Base-by-base conservation (phyloP, 495 filamentous ascomycete species). In the Lasiosphaeris hirsuta region DNA sequence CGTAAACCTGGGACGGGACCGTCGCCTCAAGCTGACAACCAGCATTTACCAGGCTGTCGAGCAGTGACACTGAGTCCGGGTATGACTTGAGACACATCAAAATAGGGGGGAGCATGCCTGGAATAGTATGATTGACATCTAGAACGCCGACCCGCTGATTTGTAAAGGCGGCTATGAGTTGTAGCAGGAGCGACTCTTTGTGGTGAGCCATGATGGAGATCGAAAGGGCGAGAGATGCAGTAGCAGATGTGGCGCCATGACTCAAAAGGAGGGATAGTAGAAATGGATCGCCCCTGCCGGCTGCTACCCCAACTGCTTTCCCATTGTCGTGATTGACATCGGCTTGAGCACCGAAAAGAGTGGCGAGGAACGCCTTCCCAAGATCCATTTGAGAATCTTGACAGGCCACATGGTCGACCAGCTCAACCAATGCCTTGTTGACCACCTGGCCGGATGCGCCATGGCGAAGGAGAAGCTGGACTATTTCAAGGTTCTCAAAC, bases 311-410 rank as follows among this genome's bases (percentile, higher is more conserved):
- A 36, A 77, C 39, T 2, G 65, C 70, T 58, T 75, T 74, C 6
- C 75, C 75, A 45, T 70, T 62, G 18, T 78, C 73, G 50, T 71
- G 65, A 51, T 77, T 75, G 39, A 75, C 69, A 55, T 76, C 69
- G 10, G 67, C 74, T 1, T 66, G 65, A 9, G 71, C 54, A 4
- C 64, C 69, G 18, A 78, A 67, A 13, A 78, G 59, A 4, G 67
- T 49, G 37, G 69, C 64, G n/a, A 72, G 50, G 10, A 77, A 62
- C 7, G 60, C 50, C 36, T 64, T 63, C 2, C 69, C 70, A 3
- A 77, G 7, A 15, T 68, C 48, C 5, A 54, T 60, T 14, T 62
- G 56, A 1, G 64, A 44, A 11, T 63, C 51, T 15, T 64, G 50
- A 47, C 69, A 65, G 7, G 61, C 66, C 6, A 71, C 54, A 11